Evolutionary conservation across 2,329 filamentous ascomycete genomes (phyloP), one percentile per base, ranked within the genome.

Genomic region (Colletotrichum australisinense): DNA sequence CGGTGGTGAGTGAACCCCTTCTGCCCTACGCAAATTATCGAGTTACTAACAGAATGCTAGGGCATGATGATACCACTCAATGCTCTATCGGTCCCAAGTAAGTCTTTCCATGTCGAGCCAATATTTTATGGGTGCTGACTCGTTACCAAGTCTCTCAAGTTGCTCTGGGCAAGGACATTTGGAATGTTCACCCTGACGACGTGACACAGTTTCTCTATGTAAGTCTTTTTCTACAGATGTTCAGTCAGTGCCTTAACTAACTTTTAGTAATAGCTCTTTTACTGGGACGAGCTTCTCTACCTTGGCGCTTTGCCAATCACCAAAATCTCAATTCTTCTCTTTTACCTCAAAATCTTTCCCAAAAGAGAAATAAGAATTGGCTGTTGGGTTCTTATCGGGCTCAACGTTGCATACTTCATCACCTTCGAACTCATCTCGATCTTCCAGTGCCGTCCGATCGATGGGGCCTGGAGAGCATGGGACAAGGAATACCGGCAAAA

Each of bases 91-190:
- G 52, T 70, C 35, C 67, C 60, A 5, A 70, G 69, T 72, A 58
- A 22, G 65, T 46, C 0, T 1, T 11, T 1, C 22, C 38, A 19
- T 7, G n/a, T 56, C 32, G 9, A 58, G n/a, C n/a, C 2, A 9
- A 1, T 5, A 12, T 24, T 11, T 22, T 5, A 4, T 1, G 8
- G 8, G 12, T 7, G 28, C 7, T 80, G 53, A 79, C 46, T 78
- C 63, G 69, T 78, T 32, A 74, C 74, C 5, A 12, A 81, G 81
- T 78, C n/a, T 76, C 78, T 1, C 62, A 77, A 7, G 53, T 76
- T 2, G 80, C 77, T 0, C 81, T 84, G 42, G 83, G 83, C 6
- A 78, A 81, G 24, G 83, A 85, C 62, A 79, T 84, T 14, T 85
- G 83, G 83, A 80, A 79, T 16, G 74, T 84, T 1, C 66, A 78